Percentiles rank a stretch among this genome's conserved stretches.
These are phyloP conservation scores for Penicillium herquei DNA, from an alignment of 495 filamentous ascomycete genomes.

Conservation along the genomic window DNA sequence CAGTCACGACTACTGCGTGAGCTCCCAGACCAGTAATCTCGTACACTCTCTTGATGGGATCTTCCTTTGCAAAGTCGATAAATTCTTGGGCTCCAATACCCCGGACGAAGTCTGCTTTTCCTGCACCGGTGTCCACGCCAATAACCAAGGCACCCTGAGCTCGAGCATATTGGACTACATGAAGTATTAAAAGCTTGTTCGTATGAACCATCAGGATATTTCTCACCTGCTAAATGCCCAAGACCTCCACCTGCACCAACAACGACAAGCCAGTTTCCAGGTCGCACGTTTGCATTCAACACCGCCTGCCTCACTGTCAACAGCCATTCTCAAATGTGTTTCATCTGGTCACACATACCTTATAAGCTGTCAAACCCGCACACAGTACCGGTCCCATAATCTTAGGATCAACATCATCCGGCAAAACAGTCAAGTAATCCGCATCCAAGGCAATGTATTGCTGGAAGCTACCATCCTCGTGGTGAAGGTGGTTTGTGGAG, in stretches of 20 bases:
- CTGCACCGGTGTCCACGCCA: slow-evolving; percentile 42
- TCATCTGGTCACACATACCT: slow-evolving; percentile 13
- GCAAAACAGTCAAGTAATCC: slow-evolving; percentile 44
- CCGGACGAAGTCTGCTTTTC: slow-evolving; percentile 44
- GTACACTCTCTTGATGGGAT: slow-evolving; percentile 36
- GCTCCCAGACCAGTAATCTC: slow-evolving; percentile 45
- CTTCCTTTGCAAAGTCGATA: slow-evolving; percentile 41
- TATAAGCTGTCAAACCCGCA: slow-evolving; percentile 42
- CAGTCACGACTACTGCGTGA: slow-evolving; percentile 43
- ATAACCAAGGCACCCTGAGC: slow-evolving; percentile 46
- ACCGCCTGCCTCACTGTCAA: slow-evolving; percentile 29
- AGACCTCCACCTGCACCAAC: slow-evolving; percentile 52
- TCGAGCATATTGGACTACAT: slow-evolving; percentile 46
- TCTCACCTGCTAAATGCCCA: slow-evolving; percentile 44
- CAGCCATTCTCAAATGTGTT: neutral
- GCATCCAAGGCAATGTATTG: slow-evolving; percentile 48
- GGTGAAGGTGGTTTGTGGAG: slow-evolving; percentile 49
- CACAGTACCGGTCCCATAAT: slow-evolving; percentile 46
- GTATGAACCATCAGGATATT: neutral
- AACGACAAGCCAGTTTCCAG: slow-evolving; percentile 47
- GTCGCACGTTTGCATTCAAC: slow-evolving; percentile 36
- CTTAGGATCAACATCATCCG: slow-evolving; percentile 44
- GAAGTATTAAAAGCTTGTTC: neutral
- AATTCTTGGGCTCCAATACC: slow-evolving; percentile 42
- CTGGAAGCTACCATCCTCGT: slow-evolving; percentile 50